Evolutionary conservation across 768 basidiomycete species (phyloP).

Genomic region (Pisolithus marmoratus): DNA sequence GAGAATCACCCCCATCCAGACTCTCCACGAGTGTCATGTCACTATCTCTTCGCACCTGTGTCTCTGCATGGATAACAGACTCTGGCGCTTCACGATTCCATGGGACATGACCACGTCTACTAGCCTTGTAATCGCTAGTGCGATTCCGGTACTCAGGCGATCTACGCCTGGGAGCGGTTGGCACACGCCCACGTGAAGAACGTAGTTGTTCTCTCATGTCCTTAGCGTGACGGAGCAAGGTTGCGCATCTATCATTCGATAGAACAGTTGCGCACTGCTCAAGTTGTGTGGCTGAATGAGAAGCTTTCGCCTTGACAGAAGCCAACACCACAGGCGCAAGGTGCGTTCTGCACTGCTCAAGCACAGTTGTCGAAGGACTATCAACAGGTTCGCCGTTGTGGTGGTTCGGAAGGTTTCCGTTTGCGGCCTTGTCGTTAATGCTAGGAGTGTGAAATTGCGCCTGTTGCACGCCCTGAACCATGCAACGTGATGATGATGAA

Average conservation of each 20-base stretch:
- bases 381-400: not conserved
- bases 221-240: constrained; percentile 16
- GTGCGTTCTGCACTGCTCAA: constrained; percentile 22
- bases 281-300: constrained; percentile 8
- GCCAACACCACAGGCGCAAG: constrained; percentile 22
- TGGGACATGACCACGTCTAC: not conserved
- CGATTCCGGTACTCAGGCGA: constrained; percentile 6
- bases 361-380: constrained; percentile 5
- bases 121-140: constrained; percentile 6
- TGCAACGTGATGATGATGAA: not conserved
- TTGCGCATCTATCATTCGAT: constrained; percentile 21
- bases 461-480: not conserved
- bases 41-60: constrained; percentile 17
- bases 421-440: not conserved
- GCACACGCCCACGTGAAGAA: not conserved
- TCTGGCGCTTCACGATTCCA: no score
- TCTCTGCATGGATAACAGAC: constrained; percentile 10
- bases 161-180: constrained; percentile 1
- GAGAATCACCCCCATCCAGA: constrained; percentile 10
- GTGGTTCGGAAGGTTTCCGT: not conserved
- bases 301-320: constrained; percentile 11
- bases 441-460: not conserved
- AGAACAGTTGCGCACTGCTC: constrained; percentile 20
- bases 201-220: constrained; percentile 21
- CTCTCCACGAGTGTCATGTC: constrained; percentile 21